Evolutionary conservation across 108 stramenopile genomes (phyloP).

Genomic region (Skeletonema potamos): DNA sequence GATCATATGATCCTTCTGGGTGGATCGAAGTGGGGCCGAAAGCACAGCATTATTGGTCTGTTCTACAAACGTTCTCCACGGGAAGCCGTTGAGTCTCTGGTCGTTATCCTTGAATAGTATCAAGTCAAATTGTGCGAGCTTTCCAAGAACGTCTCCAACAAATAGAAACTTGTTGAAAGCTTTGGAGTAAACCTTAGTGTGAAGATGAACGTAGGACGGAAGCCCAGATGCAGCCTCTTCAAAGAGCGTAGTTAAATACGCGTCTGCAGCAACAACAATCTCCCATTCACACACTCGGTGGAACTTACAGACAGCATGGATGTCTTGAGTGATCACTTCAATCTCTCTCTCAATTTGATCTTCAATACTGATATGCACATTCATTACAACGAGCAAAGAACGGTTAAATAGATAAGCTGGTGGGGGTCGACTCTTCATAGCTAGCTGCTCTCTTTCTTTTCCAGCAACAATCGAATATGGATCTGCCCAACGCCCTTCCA

Average conservation of each 20-base stretch:
- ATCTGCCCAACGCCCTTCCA: background rate
- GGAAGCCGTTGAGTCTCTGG: background rate
- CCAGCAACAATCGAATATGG: background rate
- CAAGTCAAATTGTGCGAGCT: background rate
- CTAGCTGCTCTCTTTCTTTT: background rate
- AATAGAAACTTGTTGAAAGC: background rate
- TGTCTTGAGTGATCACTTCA: background rate
- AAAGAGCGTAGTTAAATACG: background rate
- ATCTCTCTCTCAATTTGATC: background rate
- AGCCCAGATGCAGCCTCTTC: background rate
- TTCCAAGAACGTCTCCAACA: background rate
- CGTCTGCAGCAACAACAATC: background rate
- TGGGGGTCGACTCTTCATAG: background rate
- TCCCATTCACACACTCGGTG: background rate
- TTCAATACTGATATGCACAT: background rate
- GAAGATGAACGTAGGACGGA: background rate
- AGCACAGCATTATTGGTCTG: background rate
- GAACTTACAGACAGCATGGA: background rate
- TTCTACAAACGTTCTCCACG: background rate
- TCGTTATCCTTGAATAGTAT: conserved; percentile 1
- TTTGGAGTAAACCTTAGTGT: background rate
- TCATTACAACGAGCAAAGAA: too few species aligned
- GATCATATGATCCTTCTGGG: background rate
- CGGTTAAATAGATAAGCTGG: too few species aligned
- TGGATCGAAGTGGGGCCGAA: background rate